Percentiles rank a stretch among this genome's conserved stretches.
phyloP scores from a whole-genome alignment of 345 rosid species.

The Eucalyptus pumila region DNA sequence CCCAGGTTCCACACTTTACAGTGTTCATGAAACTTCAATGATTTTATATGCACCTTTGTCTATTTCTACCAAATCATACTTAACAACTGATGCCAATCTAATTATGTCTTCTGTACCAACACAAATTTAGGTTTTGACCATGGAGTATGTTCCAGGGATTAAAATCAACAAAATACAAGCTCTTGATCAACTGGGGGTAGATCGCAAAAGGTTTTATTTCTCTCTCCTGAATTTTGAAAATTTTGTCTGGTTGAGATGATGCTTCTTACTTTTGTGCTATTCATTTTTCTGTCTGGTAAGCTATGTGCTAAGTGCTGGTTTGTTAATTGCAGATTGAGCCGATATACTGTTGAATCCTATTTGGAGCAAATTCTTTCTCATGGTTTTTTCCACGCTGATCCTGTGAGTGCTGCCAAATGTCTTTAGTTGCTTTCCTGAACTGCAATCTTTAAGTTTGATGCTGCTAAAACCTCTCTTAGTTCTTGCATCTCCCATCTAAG shows the following conservation, averaged over 20 bases:
- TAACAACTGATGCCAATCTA: not conserved
- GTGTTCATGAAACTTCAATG: not conserved
- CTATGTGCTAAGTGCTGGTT: not conserved
- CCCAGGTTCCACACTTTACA: slow-evolving; percentile 42
- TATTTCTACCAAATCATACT: not conserved
- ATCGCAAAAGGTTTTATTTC: slow-evolving; percentile 64
- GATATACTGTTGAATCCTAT: slow-evolving; percentile 98
- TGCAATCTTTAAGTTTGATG: not conserved
- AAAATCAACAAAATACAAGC: slow-evolving; percentile 90
- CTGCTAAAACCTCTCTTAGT: not conserved
- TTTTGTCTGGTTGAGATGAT: not conserved
- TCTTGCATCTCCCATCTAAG: not conserved
- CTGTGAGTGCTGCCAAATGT: slow-evolving; percentile 34
- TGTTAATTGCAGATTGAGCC: slow-evolving; percentile 53
- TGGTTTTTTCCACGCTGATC: slow-evolving; percentile 98
- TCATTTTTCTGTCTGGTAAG: not conserved
- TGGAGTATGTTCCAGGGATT: slow-evolving; percentile 99
- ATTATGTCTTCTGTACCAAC: not conserved
- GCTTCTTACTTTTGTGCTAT: not conserved
- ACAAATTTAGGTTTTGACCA: slow-evolving; percentile 61
- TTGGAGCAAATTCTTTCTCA: slow-evolving; percentile 96
- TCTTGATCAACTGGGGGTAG: slow-evolving; percentile 87
- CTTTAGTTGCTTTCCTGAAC: not conserved
- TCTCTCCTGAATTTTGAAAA: not conserved
- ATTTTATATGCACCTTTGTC: not conserved